These are phyloP conservation scores for Euryodendron excelsum DNA, from an alignment of 148 eudicot species.

Conservation along the genomic window DNA sequence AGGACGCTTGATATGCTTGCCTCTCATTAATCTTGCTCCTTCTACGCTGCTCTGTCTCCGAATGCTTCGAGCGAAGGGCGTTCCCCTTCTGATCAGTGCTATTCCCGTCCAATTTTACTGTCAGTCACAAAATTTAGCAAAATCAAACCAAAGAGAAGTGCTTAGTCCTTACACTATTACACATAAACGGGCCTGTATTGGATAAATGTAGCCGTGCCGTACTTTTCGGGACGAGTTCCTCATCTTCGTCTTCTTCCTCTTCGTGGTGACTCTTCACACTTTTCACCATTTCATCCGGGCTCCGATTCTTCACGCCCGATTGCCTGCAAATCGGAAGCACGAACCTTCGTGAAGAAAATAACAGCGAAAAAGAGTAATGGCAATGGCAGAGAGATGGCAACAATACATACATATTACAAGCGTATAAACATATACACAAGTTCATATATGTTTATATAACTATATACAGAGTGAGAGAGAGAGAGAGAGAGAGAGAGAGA, in stretches of 20 bases:
- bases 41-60: constrained; percentile 95
- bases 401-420: too few species aligned
- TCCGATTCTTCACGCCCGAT: background rate
- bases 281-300: constrained; percentile 34
- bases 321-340: background rate
- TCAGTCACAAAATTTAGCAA: constrained; percentile 1
- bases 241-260: constrained; percentile 58
- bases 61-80: constrained; percentile 71
- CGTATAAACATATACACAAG: too few species aligned
- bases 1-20: constrained; percentile 20
- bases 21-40: constrained; percentile 93
- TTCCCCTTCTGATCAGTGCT: constrained; percentile 49
- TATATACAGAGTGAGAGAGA: background rate
- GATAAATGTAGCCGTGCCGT: too few species aligned
- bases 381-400: too few species aligned
- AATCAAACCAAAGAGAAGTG: too few species aligned
- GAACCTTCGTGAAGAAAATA: background rate
- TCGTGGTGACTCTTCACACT: constrained; percentile 33
- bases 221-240: constrained; percentile 37
- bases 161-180: too few species aligned
- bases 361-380: background rate
- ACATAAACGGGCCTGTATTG: too few species aligned
- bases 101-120: constrained; percentile 46
- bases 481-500: constrained; percentile 3
- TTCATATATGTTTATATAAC: too few species aligned